Conservation (phyloP, 2,329 filamentous ascomycete species). For the Sordariomycetes sp. region DNA sequence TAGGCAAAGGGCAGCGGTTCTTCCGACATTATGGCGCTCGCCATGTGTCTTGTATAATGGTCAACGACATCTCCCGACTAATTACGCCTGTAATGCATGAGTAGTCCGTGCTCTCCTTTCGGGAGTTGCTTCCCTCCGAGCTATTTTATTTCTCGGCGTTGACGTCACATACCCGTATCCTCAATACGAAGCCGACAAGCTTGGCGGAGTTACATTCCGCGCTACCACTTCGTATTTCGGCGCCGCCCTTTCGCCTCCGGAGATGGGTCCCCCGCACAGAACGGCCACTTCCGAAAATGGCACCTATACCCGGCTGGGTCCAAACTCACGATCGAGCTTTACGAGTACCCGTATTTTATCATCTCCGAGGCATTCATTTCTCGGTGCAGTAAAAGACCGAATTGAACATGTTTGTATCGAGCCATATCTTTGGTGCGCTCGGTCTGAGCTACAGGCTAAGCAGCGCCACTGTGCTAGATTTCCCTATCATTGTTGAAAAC, state of each 20-base stretch:
- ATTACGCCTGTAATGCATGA: background rate
- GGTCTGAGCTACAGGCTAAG: background rate
- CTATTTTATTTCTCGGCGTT: background rate
- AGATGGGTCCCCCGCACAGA: background rate
- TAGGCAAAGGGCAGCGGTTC: background rate
- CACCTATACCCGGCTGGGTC: background rate
- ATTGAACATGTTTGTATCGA: background rate
- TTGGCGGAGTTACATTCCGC: background rate
- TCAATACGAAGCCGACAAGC: too few species aligned
- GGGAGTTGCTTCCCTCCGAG: too few species aligned
- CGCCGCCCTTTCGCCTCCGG: background rate
- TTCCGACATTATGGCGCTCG: background rate
- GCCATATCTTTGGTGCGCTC: background rate
- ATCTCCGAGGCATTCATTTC: background rate
- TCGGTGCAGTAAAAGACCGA: background rate
- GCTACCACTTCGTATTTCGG: background rate
- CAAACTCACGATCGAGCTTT: background rate
- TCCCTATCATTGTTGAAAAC: constrained; percentile 6
- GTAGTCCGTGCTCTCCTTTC: too few species aligned
- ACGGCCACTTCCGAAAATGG: background rate
- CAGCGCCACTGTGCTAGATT: constrained; percentile 5
- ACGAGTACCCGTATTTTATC: background rate
- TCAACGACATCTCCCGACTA: background rate
- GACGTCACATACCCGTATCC: background rate
- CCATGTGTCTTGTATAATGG: background rate